A percentile compares a stretch with the other conserved stretches of the same genome.
Conservation (phyloP, 2,329 filamentous ascomycete genomes). For the Neobulgaria alba region DNA sequence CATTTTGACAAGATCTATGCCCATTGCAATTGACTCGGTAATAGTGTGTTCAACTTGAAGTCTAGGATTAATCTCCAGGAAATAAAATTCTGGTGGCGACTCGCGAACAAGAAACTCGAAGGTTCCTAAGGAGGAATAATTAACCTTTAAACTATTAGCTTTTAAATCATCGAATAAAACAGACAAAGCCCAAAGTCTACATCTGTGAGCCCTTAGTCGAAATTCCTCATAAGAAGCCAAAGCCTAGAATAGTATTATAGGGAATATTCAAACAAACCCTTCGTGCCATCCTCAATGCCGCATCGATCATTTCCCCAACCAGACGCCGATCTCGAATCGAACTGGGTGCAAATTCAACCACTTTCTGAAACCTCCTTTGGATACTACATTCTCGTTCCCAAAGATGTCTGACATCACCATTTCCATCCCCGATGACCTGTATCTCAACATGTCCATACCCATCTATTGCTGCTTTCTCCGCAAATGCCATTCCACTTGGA, state of each 20-base stretch:
- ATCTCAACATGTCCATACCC: constrained; percentile 47
- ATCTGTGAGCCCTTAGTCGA: too few species aligned
- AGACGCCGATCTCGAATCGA: constrained; percentile 45
- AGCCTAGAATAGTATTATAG: too few species aligned
- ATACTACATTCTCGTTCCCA: constrained; percentile 44
- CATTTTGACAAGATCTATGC: constrained; percentile 27
- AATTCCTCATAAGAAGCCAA: too few species aligned
- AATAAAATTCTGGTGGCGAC: constrained; percentile 34
- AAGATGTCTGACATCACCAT: constrained; percentile 36
- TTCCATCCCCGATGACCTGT: constrained; percentile 41
- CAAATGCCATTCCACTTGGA: constrained; percentile 49
- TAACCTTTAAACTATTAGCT: too few species aligned
- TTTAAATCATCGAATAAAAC: too few species aligned
- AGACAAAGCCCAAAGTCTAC: too few species aligned
- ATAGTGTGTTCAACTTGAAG: constrained; percentile 28
- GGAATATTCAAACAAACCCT: too few species aligned
- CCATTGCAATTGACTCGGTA: constrained; percentile 31
- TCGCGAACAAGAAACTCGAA: constrained; percentile 56
- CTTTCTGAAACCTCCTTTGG: constrained; percentile 43
- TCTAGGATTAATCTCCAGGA: constrained; percentile 25
- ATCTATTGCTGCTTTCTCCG: constrained; percentile 48
- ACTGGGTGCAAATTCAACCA: constrained; percentile 54
- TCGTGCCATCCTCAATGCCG: constrained; percentile 47
- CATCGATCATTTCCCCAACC: constrained; percentile 29
- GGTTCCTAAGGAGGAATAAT: constrained; percentile 51